Percentiles rank a stretch among this genome's conserved stretches.
Evolutionary conservation across 2,329 filamentous ascomycete genomes (phyloP).

Genomic region (Neoarthrinium moseri): DNA sequence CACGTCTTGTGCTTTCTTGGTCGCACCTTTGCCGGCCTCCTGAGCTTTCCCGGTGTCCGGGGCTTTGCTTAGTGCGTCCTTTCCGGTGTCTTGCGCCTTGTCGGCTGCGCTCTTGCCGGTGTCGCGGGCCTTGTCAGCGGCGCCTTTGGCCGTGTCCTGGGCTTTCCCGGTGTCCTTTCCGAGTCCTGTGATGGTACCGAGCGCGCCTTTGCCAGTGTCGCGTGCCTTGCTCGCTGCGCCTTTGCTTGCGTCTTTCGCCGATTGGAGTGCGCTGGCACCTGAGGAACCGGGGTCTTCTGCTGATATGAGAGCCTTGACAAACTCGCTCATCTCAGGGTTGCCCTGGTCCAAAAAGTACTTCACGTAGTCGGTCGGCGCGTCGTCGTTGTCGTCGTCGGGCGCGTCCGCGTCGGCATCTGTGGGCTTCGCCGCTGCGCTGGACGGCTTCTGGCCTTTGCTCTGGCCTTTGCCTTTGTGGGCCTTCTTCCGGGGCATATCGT

Average conservation of each 20-base stretch:
- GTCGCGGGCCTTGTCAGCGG: background rate
- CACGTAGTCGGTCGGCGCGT: conserved; percentile 21
- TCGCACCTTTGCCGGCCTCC: too few species aligned
- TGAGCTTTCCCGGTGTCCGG: too few species aligned
- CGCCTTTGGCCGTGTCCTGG: background rate
- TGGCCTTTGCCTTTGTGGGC: background rate
- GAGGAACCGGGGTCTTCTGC: conserved; percentile 8
- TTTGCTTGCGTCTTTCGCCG: background rate
- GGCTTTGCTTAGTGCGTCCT: too few species aligned
- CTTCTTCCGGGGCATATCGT: background rate
- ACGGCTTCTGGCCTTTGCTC: background rate
- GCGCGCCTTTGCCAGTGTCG: background rate
- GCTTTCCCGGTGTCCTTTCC: background rate
- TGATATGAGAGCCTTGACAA: conserved; percentile 21
- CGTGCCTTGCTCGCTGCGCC: conserved; percentile 3
- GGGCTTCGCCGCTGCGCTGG: background rate
- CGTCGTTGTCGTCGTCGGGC: conserved; percentile 2
- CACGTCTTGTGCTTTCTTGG: too few species aligned
- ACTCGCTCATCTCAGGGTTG: conserved; percentile 27
- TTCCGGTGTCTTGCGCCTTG: conserved; percentile 8
- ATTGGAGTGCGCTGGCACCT: background rate
- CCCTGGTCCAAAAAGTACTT: conserved; percentile 26
- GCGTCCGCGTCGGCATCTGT: background rate
- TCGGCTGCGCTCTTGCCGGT: background rate
- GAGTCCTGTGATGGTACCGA: background rate